Evolutionary conservation across 257 asterid genomes (phyloP).

Genomic region (Penstemon davidsonii): DNA sequence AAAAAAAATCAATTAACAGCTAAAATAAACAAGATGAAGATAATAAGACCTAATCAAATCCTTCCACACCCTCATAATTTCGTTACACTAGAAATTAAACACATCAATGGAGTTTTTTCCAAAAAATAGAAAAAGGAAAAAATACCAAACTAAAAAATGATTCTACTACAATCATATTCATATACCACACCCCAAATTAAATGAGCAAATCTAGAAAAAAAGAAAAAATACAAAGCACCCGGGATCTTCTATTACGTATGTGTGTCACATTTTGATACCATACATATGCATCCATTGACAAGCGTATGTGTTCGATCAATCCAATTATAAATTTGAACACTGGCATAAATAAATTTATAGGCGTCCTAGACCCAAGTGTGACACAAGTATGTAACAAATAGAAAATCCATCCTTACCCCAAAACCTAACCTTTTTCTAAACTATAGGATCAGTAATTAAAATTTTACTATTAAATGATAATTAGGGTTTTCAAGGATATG

Average conservation of each 20-base stretch:
- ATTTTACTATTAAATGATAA: neutral
- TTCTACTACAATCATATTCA: conserved; percentile 36
- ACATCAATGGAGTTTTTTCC: neutral
- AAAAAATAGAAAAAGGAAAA: conserved; percentile 8
- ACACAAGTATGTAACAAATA: too few relatives aligned
- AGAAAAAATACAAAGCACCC: neutral
- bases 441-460: conserved; percentile 8
- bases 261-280: too few relatives aligned
- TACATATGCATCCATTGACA: too few relatives aligned
- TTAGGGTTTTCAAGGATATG: conserved; percentile 41
- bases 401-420: neutral
- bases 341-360: too few relatives aligned
- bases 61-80: conserved; percentile 36
- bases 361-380: too few relatives aligned
- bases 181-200: conserved; percentile 44
- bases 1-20: neutral
- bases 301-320: too few relatives aligned
- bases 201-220: conserved; percentile 1
- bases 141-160: neutral
- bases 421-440: conserved; percentile 36
- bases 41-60: conserved; percentile 23
- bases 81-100: conserved; percentile 18
- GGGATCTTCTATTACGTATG: too few relatives aligned
- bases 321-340: too few relatives aligned
- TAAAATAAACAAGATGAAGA: neutral